Conservation (phyloP, 768 basidiomycete species). For the Rubroboletus pulcherrimus region DNA sequence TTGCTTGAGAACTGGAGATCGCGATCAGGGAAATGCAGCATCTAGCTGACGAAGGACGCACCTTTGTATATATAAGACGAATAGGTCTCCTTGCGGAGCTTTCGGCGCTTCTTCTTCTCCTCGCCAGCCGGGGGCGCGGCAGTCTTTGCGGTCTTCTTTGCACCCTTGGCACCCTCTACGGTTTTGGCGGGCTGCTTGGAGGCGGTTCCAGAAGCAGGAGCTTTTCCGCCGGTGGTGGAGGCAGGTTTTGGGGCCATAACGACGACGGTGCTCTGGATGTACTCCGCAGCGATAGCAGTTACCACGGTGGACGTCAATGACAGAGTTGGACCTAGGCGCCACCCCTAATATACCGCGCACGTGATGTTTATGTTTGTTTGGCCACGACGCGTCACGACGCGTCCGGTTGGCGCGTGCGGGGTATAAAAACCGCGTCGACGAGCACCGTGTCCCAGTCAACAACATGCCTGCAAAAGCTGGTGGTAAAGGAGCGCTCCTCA, state of each 20-base stretch:
- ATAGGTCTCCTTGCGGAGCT: slow-evolving; percentile 87
- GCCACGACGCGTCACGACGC: slow-evolving; percentile 36
- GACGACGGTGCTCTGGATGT: neutral
- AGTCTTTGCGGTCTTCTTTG: slow-evolving; percentile 70
- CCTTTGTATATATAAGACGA: slow-evolving; percentile 92
- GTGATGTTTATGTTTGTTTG: slow-evolving; percentile 33
- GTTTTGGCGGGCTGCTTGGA: slow-evolving; percentile 65
- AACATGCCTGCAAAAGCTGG: slow-evolving; percentile 31
- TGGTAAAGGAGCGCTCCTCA: slow-evolving; percentile 36
- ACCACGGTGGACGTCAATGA: slow-evolving; percentile 21
- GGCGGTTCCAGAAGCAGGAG: slow-evolving; percentile 52
- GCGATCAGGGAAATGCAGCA: neutral
- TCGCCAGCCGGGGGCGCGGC: slow-evolving; percentile 56
- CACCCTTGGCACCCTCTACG: slow-evolving; percentile 56
- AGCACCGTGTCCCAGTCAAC: neutral
- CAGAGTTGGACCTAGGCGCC: neutral
- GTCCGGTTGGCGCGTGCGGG: slow-evolving; percentile 29
- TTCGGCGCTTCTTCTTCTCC: slow-evolving; percentile 87
- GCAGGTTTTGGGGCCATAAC: slow-evolving; percentile 59
- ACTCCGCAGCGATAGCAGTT: neutral
- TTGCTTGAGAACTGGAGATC: slow-evolving; percentile 76
- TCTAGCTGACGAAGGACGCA: slow-evolving; percentile 23
- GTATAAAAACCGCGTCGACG: slow-evolving; percentile 23
- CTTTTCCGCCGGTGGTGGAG: slow-evolving; percentile 67
- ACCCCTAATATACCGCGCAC: slow-evolving; percentile 35